Conservation (phyloP, 2,329 filamentous ascomycete species). For the Hirsutella minnesotensis region DNA sequence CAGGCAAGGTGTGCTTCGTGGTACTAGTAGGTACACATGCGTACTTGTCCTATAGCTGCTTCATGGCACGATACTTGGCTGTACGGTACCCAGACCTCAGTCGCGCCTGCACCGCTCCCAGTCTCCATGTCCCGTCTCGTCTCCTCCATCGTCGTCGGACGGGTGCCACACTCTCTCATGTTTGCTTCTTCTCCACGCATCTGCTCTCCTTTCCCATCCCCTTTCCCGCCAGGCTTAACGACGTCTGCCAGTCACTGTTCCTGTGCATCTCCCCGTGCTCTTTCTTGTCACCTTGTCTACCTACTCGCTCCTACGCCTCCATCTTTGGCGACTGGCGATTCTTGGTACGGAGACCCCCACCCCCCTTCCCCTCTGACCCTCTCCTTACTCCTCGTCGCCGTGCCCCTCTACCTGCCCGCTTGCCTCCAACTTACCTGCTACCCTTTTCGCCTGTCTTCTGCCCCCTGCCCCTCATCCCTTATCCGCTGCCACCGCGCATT, state of each 20-base stretch:
- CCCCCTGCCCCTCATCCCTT: slow-evolving; percentile 1
- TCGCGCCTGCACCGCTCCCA: not conserved
- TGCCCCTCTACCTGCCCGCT: too few relatives aligned
- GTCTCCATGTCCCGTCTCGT: not conserved
- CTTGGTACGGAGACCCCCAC: too few relatives aligned
- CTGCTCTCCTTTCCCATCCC: not conserved
- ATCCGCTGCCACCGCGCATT: not conserved
- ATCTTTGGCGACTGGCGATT: too few relatives aligned
- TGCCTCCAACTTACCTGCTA: not conserved
- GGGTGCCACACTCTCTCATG: not conserved
- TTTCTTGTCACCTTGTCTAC: too few relatives aligned
- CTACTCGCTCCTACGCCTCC: too few relatives aligned
- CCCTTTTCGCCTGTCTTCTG: not conserved
- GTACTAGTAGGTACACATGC: too few relatives aligned
- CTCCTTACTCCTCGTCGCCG: not conserved
- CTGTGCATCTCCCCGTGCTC: too few relatives aligned
- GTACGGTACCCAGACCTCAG: not conserved
- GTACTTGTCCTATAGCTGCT: too few relatives aligned
- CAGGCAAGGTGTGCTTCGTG: too few relatives aligned
- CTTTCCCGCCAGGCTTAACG: not conserved
- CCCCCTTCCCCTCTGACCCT: not conserved
- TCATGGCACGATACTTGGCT: not conserved
- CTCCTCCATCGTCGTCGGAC: not conserved
- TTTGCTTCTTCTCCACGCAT: slow-evolving; percentile 1
- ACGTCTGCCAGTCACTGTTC: not conserved